Conservation (phyloP, 306 rosid species). For the Cyamopsis tetragonoloba region DNA sequence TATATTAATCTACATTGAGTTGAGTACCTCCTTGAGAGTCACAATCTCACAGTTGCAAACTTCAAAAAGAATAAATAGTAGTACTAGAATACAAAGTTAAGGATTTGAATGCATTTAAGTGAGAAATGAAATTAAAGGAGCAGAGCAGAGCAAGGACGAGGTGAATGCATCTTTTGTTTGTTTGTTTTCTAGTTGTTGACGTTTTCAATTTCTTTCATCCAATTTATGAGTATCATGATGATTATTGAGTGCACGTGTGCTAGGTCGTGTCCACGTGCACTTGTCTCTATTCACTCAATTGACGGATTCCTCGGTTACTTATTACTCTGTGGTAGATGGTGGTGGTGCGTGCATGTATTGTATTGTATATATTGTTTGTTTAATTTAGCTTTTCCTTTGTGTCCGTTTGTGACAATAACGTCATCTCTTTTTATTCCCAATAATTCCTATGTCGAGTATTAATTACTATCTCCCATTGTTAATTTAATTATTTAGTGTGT, state of each 20-base stretch:
- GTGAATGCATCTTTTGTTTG: conserved; percentile 4
- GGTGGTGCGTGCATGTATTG: conserved; percentile 7
- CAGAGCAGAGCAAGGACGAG: neutral
- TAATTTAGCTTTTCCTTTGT: neutral
- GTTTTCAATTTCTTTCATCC: too few relatives aligned
- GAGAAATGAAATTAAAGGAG: too few relatives aligned
- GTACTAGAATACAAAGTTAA: too few relatives aligned
- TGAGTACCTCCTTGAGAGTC: conserved; percentile 18
- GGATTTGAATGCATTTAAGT: too few relatives aligned
- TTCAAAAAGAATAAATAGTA: conserved; percentile 20
- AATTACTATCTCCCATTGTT: neutral
- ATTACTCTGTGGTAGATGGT: neutral
- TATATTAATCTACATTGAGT: too few relatives aligned
- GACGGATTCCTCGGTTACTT: conserved; percentile 41
- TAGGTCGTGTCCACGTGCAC: conserved; percentile 85
- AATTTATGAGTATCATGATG: too few relatives aligned
- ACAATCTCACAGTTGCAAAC: conserved; percentile 32
- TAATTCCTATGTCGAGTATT: too few relatives aligned
- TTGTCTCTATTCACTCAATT: conserved; percentile 57
- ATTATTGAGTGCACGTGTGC: conserved; percentile 96
- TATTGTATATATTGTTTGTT: too few relatives aligned
- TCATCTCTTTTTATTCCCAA: conserved; percentile 11
- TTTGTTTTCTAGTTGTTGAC: conserved; percentile 8
- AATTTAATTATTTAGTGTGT: too few relatives aligned
- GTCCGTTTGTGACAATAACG: conserved; percentile 1